Conservation (phyloP, 345 rosid species). For the Xanthoceras sorbifolium region DNA sequence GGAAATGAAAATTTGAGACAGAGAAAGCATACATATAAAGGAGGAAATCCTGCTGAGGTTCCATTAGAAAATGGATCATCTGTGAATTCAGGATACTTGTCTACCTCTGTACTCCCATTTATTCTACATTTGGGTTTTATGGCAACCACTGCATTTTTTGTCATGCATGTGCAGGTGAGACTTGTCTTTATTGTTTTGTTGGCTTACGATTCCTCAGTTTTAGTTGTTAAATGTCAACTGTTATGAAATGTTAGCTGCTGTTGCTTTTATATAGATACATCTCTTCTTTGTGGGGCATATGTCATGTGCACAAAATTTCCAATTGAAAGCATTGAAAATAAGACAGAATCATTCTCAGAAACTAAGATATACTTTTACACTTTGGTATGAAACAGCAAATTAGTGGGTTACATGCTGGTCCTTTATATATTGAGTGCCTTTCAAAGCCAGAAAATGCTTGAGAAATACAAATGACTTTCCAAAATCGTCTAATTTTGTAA, state of each 20-base stretch:
- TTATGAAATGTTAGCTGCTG: background rate
- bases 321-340: background rate
- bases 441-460: no score
- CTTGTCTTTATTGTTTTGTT: conserved; percentile 3
- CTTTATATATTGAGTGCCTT: no score
- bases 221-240: background rate
- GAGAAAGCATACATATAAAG: conserved; percentile 48
- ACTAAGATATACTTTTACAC: background rate
- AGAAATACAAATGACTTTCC: background rate
- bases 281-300: no score
- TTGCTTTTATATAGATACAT: no score
- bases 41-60: conserved; percentile 20
- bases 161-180: conserved; percentile 93
- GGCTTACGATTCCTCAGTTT: background rate
- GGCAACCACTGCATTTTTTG: conserved; percentile 74
- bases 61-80: conserved; percentile 30
- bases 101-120: conserved; percentile 63
- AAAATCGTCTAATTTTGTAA: background rate
- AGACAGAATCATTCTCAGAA: background rate
- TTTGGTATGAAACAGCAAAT: background rate
- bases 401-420: background rate
- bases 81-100: conserved; percentile 40
- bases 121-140: conserved; percentile 66
- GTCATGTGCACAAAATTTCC: background rate
- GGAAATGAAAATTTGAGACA: conserved; percentile 48